Evolutionary conservation across 176 grass and related monocot species (phyloP), one percentile per base, ranked within the genome.

Genomic region (Puccinellia tenuiflora): DNA sequence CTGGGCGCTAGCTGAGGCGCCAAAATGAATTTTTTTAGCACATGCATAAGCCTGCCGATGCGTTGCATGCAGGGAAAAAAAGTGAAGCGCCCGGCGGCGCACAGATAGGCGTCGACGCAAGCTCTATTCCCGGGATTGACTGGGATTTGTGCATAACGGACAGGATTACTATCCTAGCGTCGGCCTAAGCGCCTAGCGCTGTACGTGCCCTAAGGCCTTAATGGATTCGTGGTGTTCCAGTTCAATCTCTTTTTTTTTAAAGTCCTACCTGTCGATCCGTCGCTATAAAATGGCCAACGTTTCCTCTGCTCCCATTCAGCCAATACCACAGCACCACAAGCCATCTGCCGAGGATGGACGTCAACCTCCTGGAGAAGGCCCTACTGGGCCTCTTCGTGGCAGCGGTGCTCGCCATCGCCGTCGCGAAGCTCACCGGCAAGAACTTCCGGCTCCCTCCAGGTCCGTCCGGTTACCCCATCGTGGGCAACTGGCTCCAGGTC

Each of bases 401-500:
- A 29, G 88, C 88, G 5, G 85, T 90, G 52, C 69, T 94, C 5
- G 90, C 92, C 56, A 86, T 97, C 13, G 84, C 82, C 8, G 86
- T 94, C 1, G 90, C 95, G 0, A 97, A 97, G 86, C 75, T 94
- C 1, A 81, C 90, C 0, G 95, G 95, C 1, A 92, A 91, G 88
- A 88, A 86, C 10, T 79, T 94, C 79, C 90, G 82, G 28, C 92
- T 97, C 0, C 95, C 95, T 0, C 95, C 92, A 0, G 95, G 92
- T 0, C 95, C 95, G 2, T 6, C 82, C 13, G 84, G 90, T 38
- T 70, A 88, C 10, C 95, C 95, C 12, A 68, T 98, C 53, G 91
- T 98, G 37, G 95, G 95, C 40, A 98, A 98, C 83, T 97, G 95
- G 95, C 86, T 97, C 1, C 95, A 97, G 88, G 92, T 97, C 18